Evolutionary conservation across 805 yeast genomes (phyloP).

Genomic region (Candida parachauliodes): DNA sequence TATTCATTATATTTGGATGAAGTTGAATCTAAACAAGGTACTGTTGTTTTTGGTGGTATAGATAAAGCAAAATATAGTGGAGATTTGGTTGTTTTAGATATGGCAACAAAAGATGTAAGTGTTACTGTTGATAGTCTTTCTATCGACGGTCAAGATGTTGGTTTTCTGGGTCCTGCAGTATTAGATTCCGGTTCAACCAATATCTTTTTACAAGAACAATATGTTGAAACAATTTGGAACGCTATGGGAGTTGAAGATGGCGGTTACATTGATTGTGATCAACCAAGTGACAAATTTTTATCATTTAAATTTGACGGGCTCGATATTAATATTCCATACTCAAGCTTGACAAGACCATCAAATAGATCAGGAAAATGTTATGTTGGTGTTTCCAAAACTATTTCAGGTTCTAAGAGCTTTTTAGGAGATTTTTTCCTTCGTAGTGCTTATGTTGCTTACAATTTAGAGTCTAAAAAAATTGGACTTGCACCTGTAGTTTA

Average conservation of each 20-base stretch:
- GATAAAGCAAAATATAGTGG: conserved; percentile 25
- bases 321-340: conserved; percentile 12
- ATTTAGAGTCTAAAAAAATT: conserved; percentile 3
- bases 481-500: conserved; percentile 2
- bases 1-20: conserved; percentile 30
- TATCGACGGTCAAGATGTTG: neutral
- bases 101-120: neutral
- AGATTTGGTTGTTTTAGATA: conserved; percentile 11
- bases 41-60: conserved; percentile 25
- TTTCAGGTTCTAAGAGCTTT: neutral
- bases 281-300: conserved; percentile 23
- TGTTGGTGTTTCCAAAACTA: conserved; percentile 37
- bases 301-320: conserved; percentile 38
- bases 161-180: conserved; percentile 22
- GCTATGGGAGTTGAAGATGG: neutral
- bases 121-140: conserved; percentile 1
- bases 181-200: conserved; percentile 61
- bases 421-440: conserved; percentile 8
- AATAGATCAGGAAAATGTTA: conserved; percentile 30
- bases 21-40: conserved; percentile 13
- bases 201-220: conserved; percentile 37
- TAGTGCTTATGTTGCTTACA: conserved; percentile 6
- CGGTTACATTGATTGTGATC: conserved; percentile 31
- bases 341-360: conserved; percentile 11
- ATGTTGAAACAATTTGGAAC: neutral